These are phyloP conservation scores for Stagonosporopsis rhizophila DNA, from an alignment of 2,329 filamentous ascomycete species.

Conservation along the genomic window DNA sequence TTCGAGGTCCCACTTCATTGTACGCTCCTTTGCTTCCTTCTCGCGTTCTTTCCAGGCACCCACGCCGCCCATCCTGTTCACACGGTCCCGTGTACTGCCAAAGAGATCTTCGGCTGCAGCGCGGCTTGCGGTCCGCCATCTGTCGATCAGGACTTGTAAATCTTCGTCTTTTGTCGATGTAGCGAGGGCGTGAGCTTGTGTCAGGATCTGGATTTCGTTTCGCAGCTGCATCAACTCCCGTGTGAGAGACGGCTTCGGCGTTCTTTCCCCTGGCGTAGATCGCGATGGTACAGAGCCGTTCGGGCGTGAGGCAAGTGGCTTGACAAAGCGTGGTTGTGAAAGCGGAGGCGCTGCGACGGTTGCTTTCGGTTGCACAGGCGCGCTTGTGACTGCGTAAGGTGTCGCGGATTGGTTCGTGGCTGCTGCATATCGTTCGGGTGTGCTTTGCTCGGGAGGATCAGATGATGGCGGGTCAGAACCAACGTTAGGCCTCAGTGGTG, in stretches of 20 bases:
- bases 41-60: slow-evolving; percentile 59
- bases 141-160: slow-evolving; percentile 62
- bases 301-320: slow-evolving; percentile 22
- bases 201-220: slow-evolving; percentile 50
- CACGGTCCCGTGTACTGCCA: slow-evolving; percentile 63
- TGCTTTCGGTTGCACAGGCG: neutral
- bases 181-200: slow-evolving; percentile 50
- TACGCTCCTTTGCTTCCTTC: slow-evolving; percentile 42
- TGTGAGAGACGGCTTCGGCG: slow-evolving; percentile 35
- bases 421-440: slow-evolving; percentile 7
- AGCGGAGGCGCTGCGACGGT: slow-evolving; percentile 8
- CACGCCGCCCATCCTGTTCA: slow-evolving; percentile 69
- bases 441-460: slow-evolving; percentile 29
- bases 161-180: slow-evolving; percentile 58
- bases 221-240: slow-evolving; percentile 45
- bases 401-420: neutral
- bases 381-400: neutral
- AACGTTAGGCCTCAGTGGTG: slow-evolving; percentile 43
- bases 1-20: slow-evolving; percentile 49
- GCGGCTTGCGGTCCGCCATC: slow-evolving; percentile 68
- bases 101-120: slow-evolving; percentile 74
- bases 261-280: slow-evolving; percentile 20
- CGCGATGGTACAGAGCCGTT: slow-evolving; percentile 22
- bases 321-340: slow-evolving; percentile 16
- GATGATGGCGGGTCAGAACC: slow-evolving; percentile 36